A percentile compares a stretch with the other conserved stretches of the same genome.
These are phyloP conservation scores for Colletotrichum sp. DNA, from an alignment of 2,329 filamentous ascomycete genomes.

Conservation along the genomic window DNA sequence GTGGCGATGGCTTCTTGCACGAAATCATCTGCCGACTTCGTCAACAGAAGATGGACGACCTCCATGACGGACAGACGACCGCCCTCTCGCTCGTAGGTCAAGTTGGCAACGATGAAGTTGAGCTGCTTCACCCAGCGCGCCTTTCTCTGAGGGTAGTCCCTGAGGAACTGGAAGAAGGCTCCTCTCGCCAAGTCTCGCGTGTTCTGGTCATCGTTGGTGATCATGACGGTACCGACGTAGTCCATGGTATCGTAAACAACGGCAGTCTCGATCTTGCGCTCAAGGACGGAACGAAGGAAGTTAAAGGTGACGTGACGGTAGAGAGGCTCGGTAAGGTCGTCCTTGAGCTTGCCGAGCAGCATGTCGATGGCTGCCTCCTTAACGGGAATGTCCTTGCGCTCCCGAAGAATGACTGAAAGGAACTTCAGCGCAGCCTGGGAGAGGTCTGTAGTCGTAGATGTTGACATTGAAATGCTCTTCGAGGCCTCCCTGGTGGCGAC, in stretches of 20 bases:
- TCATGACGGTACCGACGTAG: constrained; percentile 89
- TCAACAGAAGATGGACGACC: constrained; percentile 82
- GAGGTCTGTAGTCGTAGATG: constrained; percentile 81
- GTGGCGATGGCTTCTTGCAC: constrained; percentile 81
- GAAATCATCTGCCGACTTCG: constrained; percentile 82
- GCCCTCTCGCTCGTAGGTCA: constrained; percentile 88
- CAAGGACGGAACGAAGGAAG: constrained; percentile 87
- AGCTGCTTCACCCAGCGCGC: constrained; percentile 89
- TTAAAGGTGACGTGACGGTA: constrained; percentile 94
- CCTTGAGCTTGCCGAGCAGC: constrained; percentile 80
- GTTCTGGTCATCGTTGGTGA: constrained; percentile 90
- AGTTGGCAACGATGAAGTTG: constrained; percentile 85
- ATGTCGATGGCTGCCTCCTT: constrained; percentile 85
- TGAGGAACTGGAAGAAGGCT: constrained; percentile 91
- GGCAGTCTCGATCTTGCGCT: constrained; percentile 83
- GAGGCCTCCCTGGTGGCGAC: constrained; percentile 87
- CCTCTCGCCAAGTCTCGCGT: constrained; percentile 88
- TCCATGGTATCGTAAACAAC: constrained; percentile 92
- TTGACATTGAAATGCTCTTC: constrained; percentile 77
- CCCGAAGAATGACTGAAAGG: constrained; percentile 82
- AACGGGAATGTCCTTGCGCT: constrained; percentile 76
- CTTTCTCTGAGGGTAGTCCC: constrained; percentile 93
- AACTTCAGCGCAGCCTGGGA: constrained; percentile 90
- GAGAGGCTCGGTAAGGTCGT: constrained; percentile 91
- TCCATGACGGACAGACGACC: constrained; percentile 94